These are phyloP conservation scores for Chlamydomonas reinhardtii DNA, from an alignment of 163 green algal species.

Conservation along the genomic window DNA sequence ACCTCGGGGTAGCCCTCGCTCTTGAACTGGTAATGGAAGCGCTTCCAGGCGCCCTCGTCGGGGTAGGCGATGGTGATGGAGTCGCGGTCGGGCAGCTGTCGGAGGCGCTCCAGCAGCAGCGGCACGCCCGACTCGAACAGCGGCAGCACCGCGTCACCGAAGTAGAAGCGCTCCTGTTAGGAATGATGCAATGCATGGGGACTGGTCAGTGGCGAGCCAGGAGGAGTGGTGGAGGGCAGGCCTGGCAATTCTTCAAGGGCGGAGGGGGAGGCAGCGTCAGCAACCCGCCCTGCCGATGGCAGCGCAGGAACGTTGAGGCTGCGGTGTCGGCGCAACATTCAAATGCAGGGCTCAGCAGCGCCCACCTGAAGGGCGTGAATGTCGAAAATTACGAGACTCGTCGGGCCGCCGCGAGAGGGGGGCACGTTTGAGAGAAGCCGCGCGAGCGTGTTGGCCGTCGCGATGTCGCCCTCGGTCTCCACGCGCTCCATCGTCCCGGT, in stretches of 20 bases:
- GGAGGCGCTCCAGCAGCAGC: conserved; percentile 89
- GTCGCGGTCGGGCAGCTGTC: conserved; percentile 83
- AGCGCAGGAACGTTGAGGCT: too few species aligned
- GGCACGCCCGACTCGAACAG: conserved; percentile 98
- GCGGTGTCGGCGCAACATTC: too few species aligned
- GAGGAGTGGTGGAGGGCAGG: too few species aligned
- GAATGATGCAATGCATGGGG: too few species aligned
- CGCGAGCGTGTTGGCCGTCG: conserved; percentile 97
- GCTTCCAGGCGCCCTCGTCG: conserved; percentile 98
- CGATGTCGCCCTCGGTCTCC: conserved; percentile 98
- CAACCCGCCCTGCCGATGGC: too few species aligned
- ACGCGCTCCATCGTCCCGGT: conserved; percentile 95
- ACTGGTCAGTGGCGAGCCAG: too few species aligned
- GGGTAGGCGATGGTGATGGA: conserved; percentile 98
- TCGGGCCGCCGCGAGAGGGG: conserved; percentile 93
- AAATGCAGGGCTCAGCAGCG: not conserved
- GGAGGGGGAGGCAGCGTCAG: too few species aligned
- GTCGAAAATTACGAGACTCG: conserved; percentile 97
- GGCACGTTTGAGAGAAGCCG: conserved; percentile 98
- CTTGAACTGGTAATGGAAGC: conserved; percentile 97
- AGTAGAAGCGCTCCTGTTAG: conserved; percentile 98
- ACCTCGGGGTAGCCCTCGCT: conserved; percentile 93
- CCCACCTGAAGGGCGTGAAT: conserved; percentile 97
- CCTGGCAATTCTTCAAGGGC: too few species aligned
- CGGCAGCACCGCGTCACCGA: conserved; percentile 97